A percentile compares a stretch with the other conserved stretches of the same genome.
Conservation (phyloP, 352 stramenopile genomes). For the Globisporangium abappressorium region DNA sequence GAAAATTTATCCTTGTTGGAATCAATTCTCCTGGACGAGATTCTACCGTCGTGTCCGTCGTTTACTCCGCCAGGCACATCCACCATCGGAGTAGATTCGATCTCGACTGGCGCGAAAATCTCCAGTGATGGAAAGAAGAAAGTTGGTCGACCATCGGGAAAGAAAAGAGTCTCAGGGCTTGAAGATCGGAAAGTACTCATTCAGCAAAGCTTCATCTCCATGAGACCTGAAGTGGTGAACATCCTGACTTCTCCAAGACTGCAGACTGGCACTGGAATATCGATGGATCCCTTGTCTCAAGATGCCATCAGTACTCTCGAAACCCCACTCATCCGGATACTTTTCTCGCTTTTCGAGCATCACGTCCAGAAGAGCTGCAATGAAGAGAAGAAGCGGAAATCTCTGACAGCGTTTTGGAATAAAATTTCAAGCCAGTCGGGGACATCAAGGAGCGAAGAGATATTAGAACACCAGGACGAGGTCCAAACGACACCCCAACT, state of each 20-base stretch:
- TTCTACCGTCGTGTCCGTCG: slow-evolving; percentile 22
- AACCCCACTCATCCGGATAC: slow-evolving; percentile 15
- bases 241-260: slow-evolving; percentile 29
- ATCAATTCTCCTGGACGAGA: slow-evolving; percentile 34
- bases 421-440: background rate
- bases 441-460: slow-evolving; percentile 9
- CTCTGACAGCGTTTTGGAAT: slow-evolving; percentile 3
- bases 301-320: slow-evolving; percentile 4
- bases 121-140: slow-evolving; percentile 26
- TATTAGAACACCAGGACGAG: slow-evolving; percentile 13
- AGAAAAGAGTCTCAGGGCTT: slow-evolving; percentile 8
- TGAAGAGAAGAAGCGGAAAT: slow-evolving; percentile 12
- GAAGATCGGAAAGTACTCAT: slow-evolving; percentile 24
- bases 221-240: slow-evolving; percentile 31
- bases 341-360: slow-evolving; percentile 20
- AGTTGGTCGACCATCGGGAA: slow-evolving; percentile 20
- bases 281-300: slow-evolving; percentile 11
- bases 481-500: slow-evolving; percentile 9
- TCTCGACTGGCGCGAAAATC: slow-evolving; percentile 5
- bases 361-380: slow-evolving; percentile 18
- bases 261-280: background rate
- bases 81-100: slow-evolving; percentile 4
- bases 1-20: slow-evolving; percentile 43
- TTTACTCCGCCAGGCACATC: slow-evolving; percentile 29
- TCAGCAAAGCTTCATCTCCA: slow-evolving; percentile 27